Conservation (phyloP, 176 grass and related monocot genomes). For the Poa pratensis region DNA sequence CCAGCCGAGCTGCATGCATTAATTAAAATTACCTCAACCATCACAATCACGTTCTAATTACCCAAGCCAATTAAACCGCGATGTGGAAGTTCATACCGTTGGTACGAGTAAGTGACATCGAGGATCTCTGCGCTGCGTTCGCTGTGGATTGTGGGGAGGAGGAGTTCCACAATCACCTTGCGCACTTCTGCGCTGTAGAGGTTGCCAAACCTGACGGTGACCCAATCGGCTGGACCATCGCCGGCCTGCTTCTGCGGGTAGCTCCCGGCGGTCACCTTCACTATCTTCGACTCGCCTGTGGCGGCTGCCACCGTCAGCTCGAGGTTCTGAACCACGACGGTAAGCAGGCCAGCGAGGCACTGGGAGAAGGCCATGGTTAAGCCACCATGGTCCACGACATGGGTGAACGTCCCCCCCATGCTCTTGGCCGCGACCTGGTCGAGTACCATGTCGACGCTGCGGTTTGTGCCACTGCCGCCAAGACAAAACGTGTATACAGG, state of each 20-base stretch:
- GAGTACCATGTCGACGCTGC: not conserved
- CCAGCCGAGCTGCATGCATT: not conserved
- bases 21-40: not conserved
- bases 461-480: not conserved
- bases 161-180: too few relatives aligned
- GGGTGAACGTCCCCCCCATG: not conserved
- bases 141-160: too few relatives aligned
- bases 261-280: not conserved
- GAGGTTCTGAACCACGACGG: slow-evolving; percentile 24
- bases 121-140: too few relatives aligned
- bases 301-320: not conserved
- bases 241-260: not conserved
- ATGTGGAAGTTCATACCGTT: not conserved
- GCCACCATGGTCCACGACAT: not conserved
- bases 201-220: too few relatives aligned
- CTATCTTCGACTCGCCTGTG: not conserved
- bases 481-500: slow-evolving; percentile 18
- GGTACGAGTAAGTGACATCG: not conserved
- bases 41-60: not conserved
- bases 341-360: slow-evolving; percentile 37
- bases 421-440: not conserved
- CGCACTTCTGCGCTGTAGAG: too few relatives aligned
- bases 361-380: slow-evolving; percentile 8
- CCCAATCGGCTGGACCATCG: too few relatives aligned
- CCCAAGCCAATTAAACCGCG: not conserved